Evolutionary conservation across 1,284 basidiomycete species (phyloP).

Genomic region (Microbotryomycetes sp.): DNA sequence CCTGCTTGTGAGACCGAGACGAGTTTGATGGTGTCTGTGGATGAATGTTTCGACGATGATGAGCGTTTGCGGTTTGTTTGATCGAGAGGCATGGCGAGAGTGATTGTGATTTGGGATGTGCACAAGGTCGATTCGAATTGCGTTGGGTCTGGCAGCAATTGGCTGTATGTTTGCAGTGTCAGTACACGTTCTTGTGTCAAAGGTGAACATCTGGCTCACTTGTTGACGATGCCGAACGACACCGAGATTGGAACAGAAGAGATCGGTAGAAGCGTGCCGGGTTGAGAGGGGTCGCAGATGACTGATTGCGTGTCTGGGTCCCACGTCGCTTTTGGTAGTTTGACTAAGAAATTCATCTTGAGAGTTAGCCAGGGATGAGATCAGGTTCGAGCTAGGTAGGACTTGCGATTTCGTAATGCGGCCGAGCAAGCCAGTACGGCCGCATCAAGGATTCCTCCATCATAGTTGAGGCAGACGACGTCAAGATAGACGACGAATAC

Average conservation of each 20-base stretch:
- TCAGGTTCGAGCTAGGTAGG: too few relatives aligned
- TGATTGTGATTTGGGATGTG: conserved; percentile 23
- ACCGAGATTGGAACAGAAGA: conserved; percentile 10
- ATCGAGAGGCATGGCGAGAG: conserved; percentile 1
- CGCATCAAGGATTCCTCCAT: conserved; percentile 91
- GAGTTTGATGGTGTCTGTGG: too few relatives aligned
- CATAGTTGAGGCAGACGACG: conserved; percentile 89
- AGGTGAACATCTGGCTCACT: conserved; percentile 4
- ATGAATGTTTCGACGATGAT: too few relatives aligned
- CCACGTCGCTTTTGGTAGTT: conserved; percentile 14
- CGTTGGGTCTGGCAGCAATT: conserved; percentile 24
- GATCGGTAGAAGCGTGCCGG: conserved; percentile 8
- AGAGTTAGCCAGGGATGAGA: neutral
- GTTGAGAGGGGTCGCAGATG: conserved; percentile 7
- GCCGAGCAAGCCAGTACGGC: conserved; percentile 77
- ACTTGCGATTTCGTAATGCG: conserved; percentile 74
- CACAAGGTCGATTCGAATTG: conserved; percentile 25
- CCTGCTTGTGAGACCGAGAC: conserved; percentile 25
- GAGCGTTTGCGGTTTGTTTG: neutral
- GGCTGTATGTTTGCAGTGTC: neutral
- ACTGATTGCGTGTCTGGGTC: conserved; percentile 12
- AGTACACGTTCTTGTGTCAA: neutral
- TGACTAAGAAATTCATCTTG: conserved; percentile 2
- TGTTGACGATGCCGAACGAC: conserved; percentile 27
- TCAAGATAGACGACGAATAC: conserved; percentile 92